These are phyloP conservation scores for Sporothrix euskadiensis DNA, from an alignment of 2,329 filamentous ascomycete species.

Conservation along the genomic window DNA sequence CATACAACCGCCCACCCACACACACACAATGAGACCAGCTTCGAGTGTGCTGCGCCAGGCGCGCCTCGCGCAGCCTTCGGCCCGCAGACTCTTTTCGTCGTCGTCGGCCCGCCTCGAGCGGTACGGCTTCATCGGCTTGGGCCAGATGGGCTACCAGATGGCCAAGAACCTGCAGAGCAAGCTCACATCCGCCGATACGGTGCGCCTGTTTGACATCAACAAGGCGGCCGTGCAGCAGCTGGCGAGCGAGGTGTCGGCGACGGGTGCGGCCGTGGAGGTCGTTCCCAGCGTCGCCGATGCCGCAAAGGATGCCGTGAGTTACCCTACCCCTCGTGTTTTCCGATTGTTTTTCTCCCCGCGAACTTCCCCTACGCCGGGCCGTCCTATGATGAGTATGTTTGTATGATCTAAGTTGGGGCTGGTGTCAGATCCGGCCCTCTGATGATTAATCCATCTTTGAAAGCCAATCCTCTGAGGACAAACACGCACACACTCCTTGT, in stretches of 20 bases:
- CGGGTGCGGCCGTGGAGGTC: constrained; percentile 51
- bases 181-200: constrained; percentile 51
- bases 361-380: too few relatives aligned
- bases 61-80: constrained; percentile 39
- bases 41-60: constrained; percentile 36
- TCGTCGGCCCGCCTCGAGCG: constrained; percentile 51
- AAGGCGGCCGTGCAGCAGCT: constrained; percentile 49
- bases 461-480: constrained; percentile 72
- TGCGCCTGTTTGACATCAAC: constrained; percentile 61
- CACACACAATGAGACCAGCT: constrained; percentile 34
- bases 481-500: not conserved
- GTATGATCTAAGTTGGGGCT: constrained; percentile 75
- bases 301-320: constrained; percentile 53
- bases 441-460: constrained; percentile 63
- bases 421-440: constrained; percentile 42
- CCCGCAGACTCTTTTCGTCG: constrained; percentile 46
- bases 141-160: constrained; percentile 66
- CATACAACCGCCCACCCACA: too few relatives aligned
- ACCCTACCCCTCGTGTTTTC: not conserved
- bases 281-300: constrained; percentile 51
- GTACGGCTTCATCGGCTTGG: constrained; percentile 62
- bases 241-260: constrained; percentile 47
- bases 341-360: not conserved
- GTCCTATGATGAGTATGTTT: constrained; percentile 40
- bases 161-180: constrained; percentile 62